Evolutionary conservation across 139 green algal species (phyloP), one percentile per base, ranked within the genome.

Genomic region (Edaphochlamys debaryana): DNA sequence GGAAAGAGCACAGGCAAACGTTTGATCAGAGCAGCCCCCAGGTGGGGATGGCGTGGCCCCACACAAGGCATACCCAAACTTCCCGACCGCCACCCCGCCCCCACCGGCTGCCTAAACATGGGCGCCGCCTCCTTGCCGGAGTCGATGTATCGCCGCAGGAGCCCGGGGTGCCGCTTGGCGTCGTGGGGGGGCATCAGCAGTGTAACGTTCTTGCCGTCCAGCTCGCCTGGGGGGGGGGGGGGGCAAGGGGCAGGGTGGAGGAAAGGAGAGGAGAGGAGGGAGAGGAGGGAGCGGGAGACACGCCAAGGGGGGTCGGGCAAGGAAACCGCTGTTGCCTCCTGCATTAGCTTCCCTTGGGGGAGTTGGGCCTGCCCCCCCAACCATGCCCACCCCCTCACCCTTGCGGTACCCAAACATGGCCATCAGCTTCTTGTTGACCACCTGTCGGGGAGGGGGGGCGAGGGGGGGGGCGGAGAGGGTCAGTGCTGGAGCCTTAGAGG

Each of bases 181-280:
- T 50, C 66, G 45, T 80, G 74, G 29, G 56, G 56, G 6, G 58
- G 58, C 36, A 80, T 37, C 74, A 80, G 74, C 40, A 32, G n/a
- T 37, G 74, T 42, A 11, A 80, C 68, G 9, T 17, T 19, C 74
- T 80, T 80, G 74, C 74, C 74, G 36, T 80, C 74, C 56, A 80
- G 74, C 22, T 80, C 74, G 74, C 74, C 74, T 79, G 56, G 72
- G 17, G 41, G 38, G 23, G 5, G 23, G 5, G 9, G 56, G 56
- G 23, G 56, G 56, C 29, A 29, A n/a, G n/a, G n/a, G n/a, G n/a
- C n/a, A n/a, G n/a, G n/a, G n/a, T n/a, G n/a, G n/a, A n/a, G n/a
- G n/a, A n/a, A n/a, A n/a, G n/a, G n/a, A n/a, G n/a, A n/a, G n/a
- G n/a, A n/a, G n/a, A n/a, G n/a, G n/a, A n/a, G n/a, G n/a, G n/a